A percentile compares a stretch with the other conserved stretches of the same genome.
phyloP scores from a whole-genome alignment of 306 rosid species.

The Clitoria ternatea region DNA sequence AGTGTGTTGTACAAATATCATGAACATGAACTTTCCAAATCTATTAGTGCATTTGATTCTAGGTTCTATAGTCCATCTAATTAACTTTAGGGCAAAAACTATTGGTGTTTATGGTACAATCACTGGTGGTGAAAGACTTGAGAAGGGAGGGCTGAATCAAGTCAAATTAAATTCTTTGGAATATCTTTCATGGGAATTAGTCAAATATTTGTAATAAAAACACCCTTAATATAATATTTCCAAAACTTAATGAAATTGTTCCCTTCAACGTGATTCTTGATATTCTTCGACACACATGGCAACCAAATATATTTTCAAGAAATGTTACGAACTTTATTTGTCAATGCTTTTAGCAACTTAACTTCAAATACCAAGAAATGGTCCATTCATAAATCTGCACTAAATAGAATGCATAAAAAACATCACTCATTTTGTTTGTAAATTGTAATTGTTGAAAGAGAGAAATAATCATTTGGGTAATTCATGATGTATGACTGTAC shows the following conservation, averaged over 20 bases:
- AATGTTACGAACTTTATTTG: neutral
- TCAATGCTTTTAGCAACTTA: neutral
- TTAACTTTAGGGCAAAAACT: neutral
- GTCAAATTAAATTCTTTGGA: neutral
- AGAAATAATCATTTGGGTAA: neutral
- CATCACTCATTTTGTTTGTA: neutral
- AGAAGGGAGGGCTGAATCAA: neutral
- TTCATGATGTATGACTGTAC: neutral
- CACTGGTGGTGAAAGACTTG: neutral
- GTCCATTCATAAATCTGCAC: neutral
- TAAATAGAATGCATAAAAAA: neutral
- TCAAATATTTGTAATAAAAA: too few species aligned
- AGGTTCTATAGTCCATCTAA: neutral
- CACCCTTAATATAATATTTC: neutral
- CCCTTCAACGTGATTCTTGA: neutral
- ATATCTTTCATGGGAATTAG: neutral
- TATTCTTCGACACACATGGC: neutral
- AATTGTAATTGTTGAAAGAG: too few species aligned
- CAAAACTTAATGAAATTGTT: neutral
- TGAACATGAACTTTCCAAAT: neutral
- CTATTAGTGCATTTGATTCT: neutral
- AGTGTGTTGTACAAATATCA: neutral
- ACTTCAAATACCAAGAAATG: neutral
- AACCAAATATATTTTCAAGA: neutral
- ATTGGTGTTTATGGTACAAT: neutral